Evolutionary conservation across 306 rosid species (phyloP).

Genomic region (Cucurbita ficifolia): DNA sequence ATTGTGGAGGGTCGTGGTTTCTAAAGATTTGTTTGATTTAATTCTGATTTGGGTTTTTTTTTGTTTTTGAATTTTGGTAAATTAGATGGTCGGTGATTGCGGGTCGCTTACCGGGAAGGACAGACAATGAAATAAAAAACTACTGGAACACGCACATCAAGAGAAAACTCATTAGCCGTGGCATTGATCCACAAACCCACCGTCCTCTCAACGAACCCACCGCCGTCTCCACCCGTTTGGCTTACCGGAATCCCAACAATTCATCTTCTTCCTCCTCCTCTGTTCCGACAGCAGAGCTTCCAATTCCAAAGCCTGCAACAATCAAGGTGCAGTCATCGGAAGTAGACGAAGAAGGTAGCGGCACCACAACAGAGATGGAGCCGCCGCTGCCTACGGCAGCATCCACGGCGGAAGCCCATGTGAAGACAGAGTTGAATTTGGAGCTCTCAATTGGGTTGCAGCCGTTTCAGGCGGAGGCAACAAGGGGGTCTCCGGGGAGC

Average conservation of each 20-base stretch:
- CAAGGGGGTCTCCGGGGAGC: conserved; percentile 16
- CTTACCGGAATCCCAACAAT: conserved; percentile 7
- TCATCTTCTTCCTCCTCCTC: conserved; percentile 10
- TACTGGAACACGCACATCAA: conserved; percentile 72
- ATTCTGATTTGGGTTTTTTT: neutral
- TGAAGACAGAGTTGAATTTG: conserved; percentile 19
- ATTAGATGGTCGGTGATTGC: conserved; percentile 62
- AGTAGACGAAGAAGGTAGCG: conserved; percentile 19
- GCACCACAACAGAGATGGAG: conserved; percentile 40
- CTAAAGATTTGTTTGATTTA: too few species aligned
- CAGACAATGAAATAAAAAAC: conserved; percentile 62
- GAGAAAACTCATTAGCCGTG: conserved; percentile 45
- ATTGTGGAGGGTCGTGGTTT: too few species aligned
- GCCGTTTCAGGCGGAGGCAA: conserved; percentile 27
- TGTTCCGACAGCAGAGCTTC: conserved; percentile 14
- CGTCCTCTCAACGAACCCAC: conserved; percentile 30
- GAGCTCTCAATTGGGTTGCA: conserved; percentile 46
- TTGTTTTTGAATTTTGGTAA: neutral
- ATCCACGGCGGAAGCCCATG: neutral
- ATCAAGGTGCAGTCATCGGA: neutral
- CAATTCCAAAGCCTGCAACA: neutral
- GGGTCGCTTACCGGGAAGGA: conserved; percentile 54
- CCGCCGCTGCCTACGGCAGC: neutral
- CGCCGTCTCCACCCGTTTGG: conserved; percentile 1
- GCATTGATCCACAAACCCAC: conserved; percentile 58